A percentile compares a stretch with the other conserved stretches of the same genome.
phyloP scores from a whole-genome alignment of 768 basidiomycete genomes.

The Cystofilobasidium capitatum region DNA sequence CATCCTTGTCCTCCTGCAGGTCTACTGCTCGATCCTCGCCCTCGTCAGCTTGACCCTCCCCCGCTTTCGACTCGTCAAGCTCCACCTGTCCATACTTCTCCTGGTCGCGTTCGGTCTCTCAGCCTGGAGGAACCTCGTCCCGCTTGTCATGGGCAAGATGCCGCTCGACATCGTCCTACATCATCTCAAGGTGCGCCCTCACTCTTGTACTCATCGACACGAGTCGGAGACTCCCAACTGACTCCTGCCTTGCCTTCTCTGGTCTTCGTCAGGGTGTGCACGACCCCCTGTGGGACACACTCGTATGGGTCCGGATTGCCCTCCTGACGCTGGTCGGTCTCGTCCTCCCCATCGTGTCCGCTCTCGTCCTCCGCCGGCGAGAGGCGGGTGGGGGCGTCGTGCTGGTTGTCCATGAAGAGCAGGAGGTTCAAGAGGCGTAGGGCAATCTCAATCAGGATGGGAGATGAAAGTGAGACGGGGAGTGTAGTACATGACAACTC shows the following conservation, averaged over 20 bases:
- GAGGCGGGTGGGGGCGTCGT: too few species aligned
- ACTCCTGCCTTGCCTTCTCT: too few species aligned
- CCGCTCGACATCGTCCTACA: constrained; percentile 19
- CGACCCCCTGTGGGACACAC: neutral
- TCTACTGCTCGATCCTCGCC: constrained; percentile 11
- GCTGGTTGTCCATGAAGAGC: too few species aligned
- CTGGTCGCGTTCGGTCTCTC: constrained; percentile 6
- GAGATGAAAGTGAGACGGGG: too few species aligned
- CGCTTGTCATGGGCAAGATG: neutral
- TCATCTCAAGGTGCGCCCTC: too few species aligned
- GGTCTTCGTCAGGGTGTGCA: too few species aligned
- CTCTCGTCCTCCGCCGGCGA: too few species aligned
- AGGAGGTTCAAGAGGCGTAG: too few species aligned
- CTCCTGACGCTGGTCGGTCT: neutral
- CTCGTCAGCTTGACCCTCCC: constrained; percentile 5
- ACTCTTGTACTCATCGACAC: too few species aligned
- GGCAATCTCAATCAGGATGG: too few species aligned
- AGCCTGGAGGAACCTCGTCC: constrained; percentile 17
- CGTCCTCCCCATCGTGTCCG: neutral
- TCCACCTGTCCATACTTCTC: constrained; percentile 11
- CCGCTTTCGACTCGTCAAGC: constrained; percentile 1
- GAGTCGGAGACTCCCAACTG: too few species aligned
- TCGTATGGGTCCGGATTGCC: constrained; percentile 17
- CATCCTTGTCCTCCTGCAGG: neutral
- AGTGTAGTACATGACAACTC: too few species aligned